Evolutionary conservation across 495 filamentous ascomycete species (phyloP).

Genomic region (Podospora comata): DNA sequence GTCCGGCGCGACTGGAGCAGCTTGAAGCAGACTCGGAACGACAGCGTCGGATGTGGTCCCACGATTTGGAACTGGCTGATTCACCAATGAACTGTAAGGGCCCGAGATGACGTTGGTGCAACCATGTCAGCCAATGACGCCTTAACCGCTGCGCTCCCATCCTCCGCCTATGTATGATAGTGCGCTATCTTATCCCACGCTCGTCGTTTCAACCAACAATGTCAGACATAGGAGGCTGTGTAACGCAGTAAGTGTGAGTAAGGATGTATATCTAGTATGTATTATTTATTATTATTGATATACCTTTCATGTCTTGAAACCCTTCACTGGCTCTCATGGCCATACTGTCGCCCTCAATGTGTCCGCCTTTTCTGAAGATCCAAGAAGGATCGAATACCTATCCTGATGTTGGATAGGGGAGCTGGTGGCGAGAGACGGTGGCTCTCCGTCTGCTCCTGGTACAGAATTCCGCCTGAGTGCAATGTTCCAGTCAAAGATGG

Average conservation of each 20-base stretch:
- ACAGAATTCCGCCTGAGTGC: slow-evolving; percentile 30
- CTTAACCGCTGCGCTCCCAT: not conserved
- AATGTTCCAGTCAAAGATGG: slow-evolving; percentile 37
- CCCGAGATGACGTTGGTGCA: not conserved
- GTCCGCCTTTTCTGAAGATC: slow-evolving; percentile 11
- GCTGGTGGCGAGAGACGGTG: not conserved
- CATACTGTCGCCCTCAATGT: slow-evolving; percentile 22
- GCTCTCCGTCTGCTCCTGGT: slow-evolving; percentile 4
- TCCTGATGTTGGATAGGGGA: slow-evolving; percentile 19
- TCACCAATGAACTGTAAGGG: not conserved
- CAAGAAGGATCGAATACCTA: slow-evolving; percentile 20
- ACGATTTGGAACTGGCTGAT: not conserved
- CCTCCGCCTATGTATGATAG: not conserved
- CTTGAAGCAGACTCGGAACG: not conserved
- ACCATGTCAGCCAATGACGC: not conserved
- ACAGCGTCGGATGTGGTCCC: not conserved
- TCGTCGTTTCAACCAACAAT: not conserved
- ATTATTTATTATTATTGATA: not conserved
- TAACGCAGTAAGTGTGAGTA: not conserved
- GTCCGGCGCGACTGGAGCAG: not conserved
- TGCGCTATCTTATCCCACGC: not conserved
- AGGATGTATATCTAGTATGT: not conserved
- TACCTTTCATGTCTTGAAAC: not conserved
- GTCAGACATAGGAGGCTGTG: not conserved
- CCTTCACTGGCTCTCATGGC: slow-evolving; percentile 17